phyloP scores from a whole-genome alignment of 2,329 filamentous ascomycete genomes.

The Botrytis pseudocinerea region DNA sequence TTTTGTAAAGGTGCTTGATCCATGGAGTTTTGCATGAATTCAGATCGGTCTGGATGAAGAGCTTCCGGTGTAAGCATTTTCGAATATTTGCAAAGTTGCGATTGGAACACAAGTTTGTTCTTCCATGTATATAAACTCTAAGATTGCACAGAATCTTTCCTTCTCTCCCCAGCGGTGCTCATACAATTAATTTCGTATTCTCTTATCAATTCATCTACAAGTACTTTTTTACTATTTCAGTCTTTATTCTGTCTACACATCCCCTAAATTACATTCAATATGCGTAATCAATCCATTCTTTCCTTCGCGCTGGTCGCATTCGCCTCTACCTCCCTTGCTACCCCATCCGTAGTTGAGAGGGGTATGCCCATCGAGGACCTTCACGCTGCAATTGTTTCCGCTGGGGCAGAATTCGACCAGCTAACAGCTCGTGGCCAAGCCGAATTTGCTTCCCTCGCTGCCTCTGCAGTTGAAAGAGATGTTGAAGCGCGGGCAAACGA shows the following conservation, averaged over 20 bases:
- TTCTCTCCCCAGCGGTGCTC: not conserved
- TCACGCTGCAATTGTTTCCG: constrained; percentile 13
- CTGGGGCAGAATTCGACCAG: constrained; percentile 8
- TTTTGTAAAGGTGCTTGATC: not conserved
- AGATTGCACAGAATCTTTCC: not conserved
- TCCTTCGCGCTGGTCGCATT: constrained; percentile 24
- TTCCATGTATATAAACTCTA: constrained; percentile 10
- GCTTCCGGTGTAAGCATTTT: not conserved
- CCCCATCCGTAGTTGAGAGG: not conserved
- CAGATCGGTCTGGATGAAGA: not conserved
- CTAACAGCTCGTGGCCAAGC: constrained; percentile 13
- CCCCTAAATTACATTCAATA: constrained; percentile 6
- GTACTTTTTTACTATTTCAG: not conserved
- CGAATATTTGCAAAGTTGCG: not conserved
- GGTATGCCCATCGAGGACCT: constrained; percentile 16
- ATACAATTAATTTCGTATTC: not conserved
- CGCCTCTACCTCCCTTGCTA: constrained; percentile 13
- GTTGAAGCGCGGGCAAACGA: not conserved
- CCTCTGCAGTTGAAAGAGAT: not conserved
- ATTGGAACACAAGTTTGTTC: not conserved
- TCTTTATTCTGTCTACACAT: not conserved
- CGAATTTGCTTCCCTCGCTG: constrained; percentile 9
- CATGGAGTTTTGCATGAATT: constrained; percentile 9
- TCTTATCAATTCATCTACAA: not conserved
- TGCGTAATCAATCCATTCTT: constrained; percentile 20